Conservation (phyloP, 169 alveolate genomes). For the Plasmodium billcollinsi region DNA sequence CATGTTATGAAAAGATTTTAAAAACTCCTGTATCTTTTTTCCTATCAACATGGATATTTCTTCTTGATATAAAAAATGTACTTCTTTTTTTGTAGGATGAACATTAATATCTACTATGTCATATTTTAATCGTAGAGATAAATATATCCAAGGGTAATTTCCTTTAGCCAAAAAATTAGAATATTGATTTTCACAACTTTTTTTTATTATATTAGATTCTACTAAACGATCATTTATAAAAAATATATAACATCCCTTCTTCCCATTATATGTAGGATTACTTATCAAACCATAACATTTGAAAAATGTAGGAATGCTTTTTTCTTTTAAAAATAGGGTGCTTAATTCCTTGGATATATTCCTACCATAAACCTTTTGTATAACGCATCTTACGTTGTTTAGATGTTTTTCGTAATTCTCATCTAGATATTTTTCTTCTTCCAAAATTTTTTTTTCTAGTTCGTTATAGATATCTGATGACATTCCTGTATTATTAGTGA, state of each 20-base stretch:
- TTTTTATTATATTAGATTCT: conserved; percentile 79
- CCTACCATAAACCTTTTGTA: conserved; percentile 80
- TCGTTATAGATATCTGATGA: neutral
- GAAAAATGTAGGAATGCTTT: conserved; percentile 71
- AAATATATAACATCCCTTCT: conserved; percentile 89
- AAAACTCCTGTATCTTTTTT: conserved; percentile 75
- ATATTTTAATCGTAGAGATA: conserved; percentile 94
- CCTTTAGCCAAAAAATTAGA: conserved; percentile 83
- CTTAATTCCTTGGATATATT: conserved; percentile 74
- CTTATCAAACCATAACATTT: conserved; percentile 88
- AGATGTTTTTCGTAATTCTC: conserved; percentile 56
- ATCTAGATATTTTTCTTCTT: conserved; percentile 77
- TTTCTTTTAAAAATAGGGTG: conserved; percentile 50
- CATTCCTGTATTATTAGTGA: neutral
- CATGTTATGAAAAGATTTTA: conserved; percentile 15
- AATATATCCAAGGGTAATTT: conserved; percentile 91
- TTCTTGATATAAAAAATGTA: conserved; percentile 91
- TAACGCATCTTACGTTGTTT: conserved; percentile 44
- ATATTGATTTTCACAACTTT: conserved; percentile 80
- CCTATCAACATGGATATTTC: conserved; percentile 85
- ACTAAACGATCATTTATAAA: conserved; percentile 97
- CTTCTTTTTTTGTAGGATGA: conserved; percentile 97
- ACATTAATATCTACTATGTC: conserved; percentile 97
- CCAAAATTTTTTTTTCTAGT: conserved; percentile 50
- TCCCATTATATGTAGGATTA: conserved; percentile 86